Base-by-base conservation (phyloP, 208 protist genomes). In the Leishmania aethiopica region DNA sequence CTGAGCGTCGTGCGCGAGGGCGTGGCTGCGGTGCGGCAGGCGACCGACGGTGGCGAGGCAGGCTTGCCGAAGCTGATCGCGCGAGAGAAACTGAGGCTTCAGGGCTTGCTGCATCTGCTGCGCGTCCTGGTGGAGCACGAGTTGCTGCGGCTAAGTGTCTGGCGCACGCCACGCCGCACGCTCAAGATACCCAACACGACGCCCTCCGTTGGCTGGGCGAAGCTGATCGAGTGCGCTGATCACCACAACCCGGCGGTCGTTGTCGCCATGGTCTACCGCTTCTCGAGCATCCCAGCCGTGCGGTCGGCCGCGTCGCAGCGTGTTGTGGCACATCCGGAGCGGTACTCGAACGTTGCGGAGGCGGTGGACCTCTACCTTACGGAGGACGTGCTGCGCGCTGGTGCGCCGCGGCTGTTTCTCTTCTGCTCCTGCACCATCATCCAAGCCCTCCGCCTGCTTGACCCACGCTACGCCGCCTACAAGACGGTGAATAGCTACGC, bases 341-440 rank as follows among this genome's bases (percentile, higher is more conserved):
- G 62, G 47, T 97, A 90, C 82, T 81, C 79, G 62, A 80, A 87
- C 84, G 70, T 95, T 37, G 86, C 89, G 22, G 93, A 92, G 66
- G 91, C 93, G 35, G 89, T 92, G 6, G 89, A 94, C 62, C 80
- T 95, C 47, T 96, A 96, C 82, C 80, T 97, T 51, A 95, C 89
- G 42, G 81, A 91, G 70, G 88, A 89, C 42, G 87, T 92, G 71
- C 86, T 97, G 42, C 81, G 75, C 49, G 86, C 84, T 6, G 93
- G 92, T 7, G 92, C 89, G 57, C 89, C 90, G 75, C 81, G 85
- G 47, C 91, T 96, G 55, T 90, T 88, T 78, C 73, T 94, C 45
- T 97, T 96, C 82, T 83, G 82, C 60, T 79, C 91, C 83, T 93
- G 91, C 81, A 88, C 78, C 76, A 92, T 95, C 82, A 81, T 96